Conservation (phyloP, 2,329 filamentous ascomycete genomes). For the Myriosclerotinia scirpicola region DNA sequence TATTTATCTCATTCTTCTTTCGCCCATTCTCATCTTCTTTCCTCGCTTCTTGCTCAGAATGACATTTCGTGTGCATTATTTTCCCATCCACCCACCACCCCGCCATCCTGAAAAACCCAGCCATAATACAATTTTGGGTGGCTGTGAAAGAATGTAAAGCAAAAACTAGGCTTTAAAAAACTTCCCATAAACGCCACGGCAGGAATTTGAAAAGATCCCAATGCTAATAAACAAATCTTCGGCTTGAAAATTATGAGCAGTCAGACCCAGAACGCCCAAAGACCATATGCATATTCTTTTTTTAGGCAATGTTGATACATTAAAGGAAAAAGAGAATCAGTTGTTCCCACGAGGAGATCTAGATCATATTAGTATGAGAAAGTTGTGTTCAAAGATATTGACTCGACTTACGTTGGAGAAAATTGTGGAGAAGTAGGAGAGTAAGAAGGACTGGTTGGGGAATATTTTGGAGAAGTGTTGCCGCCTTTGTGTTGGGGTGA, state of each 20-base stretch:
- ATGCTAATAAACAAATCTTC: slow-evolving; percentile 26
- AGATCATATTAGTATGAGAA: slow-evolving; percentile 21
- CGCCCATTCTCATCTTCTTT: slow-evolving; percentile 4
- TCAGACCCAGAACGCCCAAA: slow-evolving; percentile 23
- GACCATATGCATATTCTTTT: slow-evolving; percentile 28
- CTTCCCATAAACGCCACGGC: slow-evolving; percentile 22
- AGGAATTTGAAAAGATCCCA: slow-evolving; percentile 20
- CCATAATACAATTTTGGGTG: slow-evolving; percentile 28
- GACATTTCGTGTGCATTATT: slow-evolving; percentile 5
- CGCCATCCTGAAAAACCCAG: slow-evolving; percentile 22
- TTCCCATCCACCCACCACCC: slow-evolving; percentile 12
- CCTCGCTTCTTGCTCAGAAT: slow-evolving; percentile 13
- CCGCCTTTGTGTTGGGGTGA: slow-evolving; percentile 35
- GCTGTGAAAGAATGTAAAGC: slow-evolving; percentile 22
- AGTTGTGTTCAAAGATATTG: not conserved
- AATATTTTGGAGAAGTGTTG: slow-evolving; percentile 45
- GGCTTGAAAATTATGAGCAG: slow-evolving; percentile 17
- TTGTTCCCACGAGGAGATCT: slow-evolving; percentile 35
- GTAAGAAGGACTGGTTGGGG: slow-evolving; percentile 36
- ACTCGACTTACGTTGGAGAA: slow-evolving; percentile 34
- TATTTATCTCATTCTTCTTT: slow-evolving; percentile 17
- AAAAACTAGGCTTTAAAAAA: slow-evolving; percentile 16
- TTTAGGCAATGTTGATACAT: slow-evolving; percentile 37
- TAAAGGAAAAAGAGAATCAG: slow-evolving; percentile 23
- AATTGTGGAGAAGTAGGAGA: slow-evolving; percentile 38